These are phyloP conservation scores for Paramecium caudatum DNA, from an alignment of 73 alveolate species.

Conservation along the genomic window DNA sequence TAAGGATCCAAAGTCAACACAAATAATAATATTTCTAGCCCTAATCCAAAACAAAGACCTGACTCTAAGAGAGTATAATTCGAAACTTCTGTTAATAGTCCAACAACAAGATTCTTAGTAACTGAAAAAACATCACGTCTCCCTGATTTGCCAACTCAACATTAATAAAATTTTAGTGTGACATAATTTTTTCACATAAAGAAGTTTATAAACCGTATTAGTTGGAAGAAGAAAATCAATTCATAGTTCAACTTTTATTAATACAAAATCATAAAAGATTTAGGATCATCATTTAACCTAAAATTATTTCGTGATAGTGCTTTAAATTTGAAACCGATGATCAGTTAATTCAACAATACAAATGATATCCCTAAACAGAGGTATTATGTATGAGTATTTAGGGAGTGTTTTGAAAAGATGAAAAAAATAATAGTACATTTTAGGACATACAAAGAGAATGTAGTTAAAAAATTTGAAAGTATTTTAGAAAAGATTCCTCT, in stretches of 20 bases:
- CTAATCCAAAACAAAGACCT: not conserved
- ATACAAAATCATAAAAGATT: conserved; percentile 17
- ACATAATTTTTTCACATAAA: conserved; percentile 15
- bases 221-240: conserved; percentile 63
- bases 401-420: not conserved
- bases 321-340: conserved; percentile 52
- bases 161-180: not conserved
- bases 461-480: not conserved
- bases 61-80: conserved; percentile 10
- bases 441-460: not conserved
- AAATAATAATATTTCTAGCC: not conserved
- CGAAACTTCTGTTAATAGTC: not conserved
- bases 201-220: conserved; percentile 12
- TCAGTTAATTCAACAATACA: conserved; percentile 30
- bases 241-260: conserved; percentile 10
- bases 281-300: conserved; percentile 33
- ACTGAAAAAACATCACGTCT: not conserved
- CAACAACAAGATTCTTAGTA: not conserved
- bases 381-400: not conserved
- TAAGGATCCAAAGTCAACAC: not conserved
- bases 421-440: not conserved
- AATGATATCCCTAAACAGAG: conserved; percentile 6
- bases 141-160: conserved; percentile 32
- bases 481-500: conserved; percentile 29
- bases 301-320: conserved; percentile 25